These are phyloP conservation scores for Tuber calosporum DNA, from an alignment of 495 filamentous ascomycete genomes.

Conservation along the genomic window DNA sequence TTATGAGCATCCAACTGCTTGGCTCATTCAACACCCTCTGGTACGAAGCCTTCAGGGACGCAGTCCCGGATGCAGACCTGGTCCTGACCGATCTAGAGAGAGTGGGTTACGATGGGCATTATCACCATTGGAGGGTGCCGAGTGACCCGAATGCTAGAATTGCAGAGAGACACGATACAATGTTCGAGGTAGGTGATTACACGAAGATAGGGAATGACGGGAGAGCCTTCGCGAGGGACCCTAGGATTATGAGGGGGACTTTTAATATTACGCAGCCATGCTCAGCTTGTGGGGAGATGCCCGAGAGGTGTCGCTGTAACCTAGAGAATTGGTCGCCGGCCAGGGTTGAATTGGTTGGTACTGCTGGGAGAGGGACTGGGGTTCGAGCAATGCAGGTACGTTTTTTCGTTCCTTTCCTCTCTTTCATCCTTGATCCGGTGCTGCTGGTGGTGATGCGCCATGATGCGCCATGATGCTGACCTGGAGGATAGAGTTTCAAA, in stretches of 20 bases:
- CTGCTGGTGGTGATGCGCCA: neutral
- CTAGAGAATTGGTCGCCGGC: constrained; percentile 16
- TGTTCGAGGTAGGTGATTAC: constrained; percentile 22
- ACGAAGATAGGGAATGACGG: neutral
- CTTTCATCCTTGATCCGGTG: neutral
- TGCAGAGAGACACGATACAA: neutral
- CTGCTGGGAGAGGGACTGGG: constrained; percentile 10
- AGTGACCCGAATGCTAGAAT: neutral
- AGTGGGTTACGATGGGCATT: constrained; percentile 10
- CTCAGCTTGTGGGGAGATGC: constrained; percentile 4
- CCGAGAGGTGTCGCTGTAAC: constrained; percentile 13
- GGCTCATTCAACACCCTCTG: constrained; percentile 21
- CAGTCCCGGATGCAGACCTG: neutral
- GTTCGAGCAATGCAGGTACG: constrained; percentile 24
- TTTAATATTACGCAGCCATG: neutral
- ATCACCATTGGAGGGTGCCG: constrained; percentile 21
- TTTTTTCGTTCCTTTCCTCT: neutral
- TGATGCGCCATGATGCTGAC: neutral
- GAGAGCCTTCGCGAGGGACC: constrained; percentile 4
- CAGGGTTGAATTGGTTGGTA: constrained; percentile 11
- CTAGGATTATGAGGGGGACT: neutral
- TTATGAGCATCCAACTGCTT: constrained; percentile 20
- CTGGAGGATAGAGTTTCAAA: constrained; percentile 11
- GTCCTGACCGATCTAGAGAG: neutral
- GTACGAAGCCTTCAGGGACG: constrained; percentile 1